Evolutionary conservation across 2,329 filamentous ascomycete genomes (phyloP), one percentile per base, ranked within the genome.

Genomic region (Phyllosticta ampelicida): DNA sequence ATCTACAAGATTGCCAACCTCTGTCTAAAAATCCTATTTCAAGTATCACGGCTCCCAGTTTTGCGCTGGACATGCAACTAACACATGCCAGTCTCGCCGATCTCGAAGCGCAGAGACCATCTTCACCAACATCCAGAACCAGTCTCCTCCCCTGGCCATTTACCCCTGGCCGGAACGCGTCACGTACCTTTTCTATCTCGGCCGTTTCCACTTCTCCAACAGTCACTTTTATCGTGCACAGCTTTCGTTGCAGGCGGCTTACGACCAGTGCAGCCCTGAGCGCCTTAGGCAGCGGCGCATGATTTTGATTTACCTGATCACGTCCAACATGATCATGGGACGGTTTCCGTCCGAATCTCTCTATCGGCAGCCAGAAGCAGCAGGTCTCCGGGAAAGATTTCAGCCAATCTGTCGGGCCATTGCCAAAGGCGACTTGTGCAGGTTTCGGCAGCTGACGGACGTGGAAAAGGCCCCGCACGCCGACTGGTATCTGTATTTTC

Each of bases 1-100:
- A 90, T 96, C 62, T 96, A 96, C 74, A 85, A 89, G 60, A 90
- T 95, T 73, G 91, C 90, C 60, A 96, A 96, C 68, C 80, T 96
- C 21, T 94, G 90, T 44, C 75, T 96, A 53, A 92, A 91, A 71
- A 82, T 96, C 2, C 79, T 96, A 8, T 95, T 95, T 67, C 87
- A 90, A 26, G 54, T 56, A 19, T 5, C 48, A 48, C 3, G 2
- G 9, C 16, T 5, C 21, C 13, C 6, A 5, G 44, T 10, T 18
- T 23, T 21, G 57, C 30, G 18, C 29, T n/a, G 9, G 3, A n/a
- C 50, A 63, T 9, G 13, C 36, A 11, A 55, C 89, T 56, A 51
- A 56, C 23, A 18, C 6, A 9, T 50, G 11, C 9, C 23, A 56
- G 80, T 94, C 89, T 68, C 83, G 85, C 36, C 94, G 92, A 71